Base-by-base conservation (phyloP, 2,329 filamentous ascomycete species). In the Cyphellophora europaea region DNA sequence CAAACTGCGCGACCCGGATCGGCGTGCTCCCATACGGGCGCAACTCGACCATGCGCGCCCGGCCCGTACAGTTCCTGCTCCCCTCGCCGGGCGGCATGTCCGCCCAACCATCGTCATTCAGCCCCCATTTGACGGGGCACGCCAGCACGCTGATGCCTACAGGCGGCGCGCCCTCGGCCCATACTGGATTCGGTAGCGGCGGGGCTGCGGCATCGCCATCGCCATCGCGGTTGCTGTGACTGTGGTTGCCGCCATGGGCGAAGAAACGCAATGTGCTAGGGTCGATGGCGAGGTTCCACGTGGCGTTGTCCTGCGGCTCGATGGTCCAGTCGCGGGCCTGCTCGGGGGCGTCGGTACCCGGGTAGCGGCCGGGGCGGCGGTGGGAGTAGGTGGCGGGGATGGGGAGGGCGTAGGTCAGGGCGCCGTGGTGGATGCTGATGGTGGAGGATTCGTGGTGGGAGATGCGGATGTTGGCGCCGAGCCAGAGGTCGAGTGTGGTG, bases 11-110 rank as follows among this genome's bases (percentile, higher is more conserved):
- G 49, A 69, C 66, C 40, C 65, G 65, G 37, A 69, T 45, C 46
- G 64, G 66, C 11, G 65, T 58, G 25, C 59, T 59, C 2, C 63
- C 65, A 49, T 63, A 68, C n/a, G 65, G 66, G 10, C 61, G 54
- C 12, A 69, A 38, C n/a, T 54, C 53, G 10, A 58, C 47, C 32
- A 53, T 49, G 37, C 55, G 56, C n/a, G 46, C 51, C 27, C 53
- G 42, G 0, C 57, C 56, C 3, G 57, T 53, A 23, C 58, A 61
- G 8, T 53, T 52, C 16, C 57, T 49, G 13, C 53, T 46, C 8
- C 49, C 49, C 17, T 49, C 43, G 19, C 55, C 37, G 4, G 60
- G 57, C 5, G 55, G 55, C 5, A 52, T 50, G 8, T 55, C 52
- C 3, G 57, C 56, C 33, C 52, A 54, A 29, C 62, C 59, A 2